Evolutionary conservation across 331 rosid genomes (phyloP).

Genomic region (Ulmus americana): DNA sequence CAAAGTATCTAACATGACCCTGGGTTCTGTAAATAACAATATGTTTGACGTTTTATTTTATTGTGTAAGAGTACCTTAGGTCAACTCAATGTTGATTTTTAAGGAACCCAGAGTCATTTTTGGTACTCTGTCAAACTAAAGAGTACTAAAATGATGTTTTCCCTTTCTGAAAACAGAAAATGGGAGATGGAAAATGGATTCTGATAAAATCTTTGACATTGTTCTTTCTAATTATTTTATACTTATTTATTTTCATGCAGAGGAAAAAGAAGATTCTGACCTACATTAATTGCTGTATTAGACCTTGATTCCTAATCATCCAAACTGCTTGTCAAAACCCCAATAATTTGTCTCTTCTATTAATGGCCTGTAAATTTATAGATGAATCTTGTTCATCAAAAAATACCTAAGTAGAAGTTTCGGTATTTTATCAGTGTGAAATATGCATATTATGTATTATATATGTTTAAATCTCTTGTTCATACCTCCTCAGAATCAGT

Average conservation of each 20-base stretch:
- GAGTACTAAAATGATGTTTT: not conserved
- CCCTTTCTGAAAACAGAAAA: not conserved
- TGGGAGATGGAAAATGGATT: not conserved
- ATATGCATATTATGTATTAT: not conserved
- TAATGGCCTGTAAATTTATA: conserved; percentile 32
- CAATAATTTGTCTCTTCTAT: conserved; percentile 19
- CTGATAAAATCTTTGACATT: not conserved
- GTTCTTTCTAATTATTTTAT: conserved; percentile 20
- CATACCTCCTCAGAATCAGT: not conserved
- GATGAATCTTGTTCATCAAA: conserved; percentile 22
- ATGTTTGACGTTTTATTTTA: too few relatives aligned
- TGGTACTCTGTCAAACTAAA: too few relatives aligned
- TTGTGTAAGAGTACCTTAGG: too few relatives aligned
- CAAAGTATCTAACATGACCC: too few relatives aligned
- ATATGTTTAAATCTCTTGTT: not conserved
- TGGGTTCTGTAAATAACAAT: too few relatives aligned
- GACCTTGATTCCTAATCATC: conserved; percentile 41
- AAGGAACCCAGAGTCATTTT: too few relatives aligned
- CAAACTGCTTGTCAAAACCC: conserved; percentile 17
- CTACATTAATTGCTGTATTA: conserved; percentile 66
- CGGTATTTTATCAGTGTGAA: not conserved
- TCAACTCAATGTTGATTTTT: too few relatives aligned
- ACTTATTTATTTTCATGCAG: conserved; percentile 44
- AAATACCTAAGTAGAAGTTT: conserved; percentile 19
- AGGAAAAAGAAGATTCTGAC: conserved; percentile 58